Conservation (phyloP, 2,329 filamentous ascomycete species). For the Stromatinia cepivora region DNA sequence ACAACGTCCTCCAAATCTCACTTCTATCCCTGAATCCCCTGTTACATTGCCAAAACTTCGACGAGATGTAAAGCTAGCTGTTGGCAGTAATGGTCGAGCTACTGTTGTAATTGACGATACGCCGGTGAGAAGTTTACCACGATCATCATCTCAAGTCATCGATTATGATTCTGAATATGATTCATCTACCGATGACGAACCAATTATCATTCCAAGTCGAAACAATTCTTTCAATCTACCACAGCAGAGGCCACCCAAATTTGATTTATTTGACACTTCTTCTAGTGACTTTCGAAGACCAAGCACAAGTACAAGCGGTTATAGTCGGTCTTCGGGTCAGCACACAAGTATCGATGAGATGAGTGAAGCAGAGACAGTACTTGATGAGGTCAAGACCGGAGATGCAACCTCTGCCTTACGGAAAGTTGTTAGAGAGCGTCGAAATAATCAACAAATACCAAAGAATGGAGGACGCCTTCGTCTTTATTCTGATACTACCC, state of each 20-base stretch:
- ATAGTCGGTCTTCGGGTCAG: slow-evolving; percentile 39
- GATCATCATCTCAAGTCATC: slow-evolving; percentile 32
- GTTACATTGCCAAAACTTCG: slow-evolving; percentile 43
- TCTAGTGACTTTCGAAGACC: slow-evolving; percentile 28
- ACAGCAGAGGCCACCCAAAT: slow-evolving; percentile 31
- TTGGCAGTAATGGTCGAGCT: slow-evolving; percentile 59
- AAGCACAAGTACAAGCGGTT: slow-evolving; percentile 33
- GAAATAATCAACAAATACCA: slow-evolving; percentile 32
- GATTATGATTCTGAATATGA: slow-evolving; percentile 50
- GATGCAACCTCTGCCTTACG: slow-evolving; percentile 62
- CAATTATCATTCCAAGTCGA: slow-evolving; percentile 63
- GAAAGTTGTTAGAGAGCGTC: slow-evolving; percentile 48
- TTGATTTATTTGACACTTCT: slow-evolving; percentile 34
- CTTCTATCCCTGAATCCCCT: slow-evolving; percentile 58
- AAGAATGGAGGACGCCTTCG: slow-evolving; percentile 33
- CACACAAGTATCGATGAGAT: slow-evolving; percentile 42
- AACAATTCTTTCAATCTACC: slow-evolving; percentile 53
- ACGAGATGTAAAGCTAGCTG: slow-evolving; percentile 62
- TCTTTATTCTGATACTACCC: slow-evolving; percentile 29
- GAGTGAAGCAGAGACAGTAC: slow-evolving; percentile 60
- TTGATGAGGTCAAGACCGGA: slow-evolving; percentile 50
- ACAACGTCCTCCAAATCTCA: slow-evolving; percentile 50
- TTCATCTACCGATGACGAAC: slow-evolving; percentile 63
- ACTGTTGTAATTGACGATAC: slow-evolving; percentile 37
- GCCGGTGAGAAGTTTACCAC: slow-evolving; percentile 28